Conservation (phyloP, 257 asterid genomes). For the Petrea volubilis region DNA sequence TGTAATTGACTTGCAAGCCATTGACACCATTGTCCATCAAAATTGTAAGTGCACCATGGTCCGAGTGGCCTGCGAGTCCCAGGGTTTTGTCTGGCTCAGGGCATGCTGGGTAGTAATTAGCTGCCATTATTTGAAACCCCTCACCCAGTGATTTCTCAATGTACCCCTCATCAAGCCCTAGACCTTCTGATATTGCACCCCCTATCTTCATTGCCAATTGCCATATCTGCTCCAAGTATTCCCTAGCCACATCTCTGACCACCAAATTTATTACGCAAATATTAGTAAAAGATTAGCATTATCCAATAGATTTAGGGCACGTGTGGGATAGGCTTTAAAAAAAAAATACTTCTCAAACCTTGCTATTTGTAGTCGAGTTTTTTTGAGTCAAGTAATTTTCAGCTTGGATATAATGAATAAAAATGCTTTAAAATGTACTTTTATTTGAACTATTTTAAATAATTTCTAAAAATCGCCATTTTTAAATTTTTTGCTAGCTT, state of each 20-base stretch:
- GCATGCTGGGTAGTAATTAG: constrained; percentile 60
- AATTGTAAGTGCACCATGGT: constrained; percentile 60
- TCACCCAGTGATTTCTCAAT: constrained; percentile 42
- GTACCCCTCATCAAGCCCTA: constrained; percentile 45
- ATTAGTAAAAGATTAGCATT: not conserved
- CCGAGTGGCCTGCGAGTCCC: constrained; percentile 63
- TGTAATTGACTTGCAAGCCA: constrained; percentile 58
- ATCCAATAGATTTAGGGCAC: no score
- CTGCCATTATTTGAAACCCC: constrained; percentile 50
- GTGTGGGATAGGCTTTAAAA: no score
- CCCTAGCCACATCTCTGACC: constrained; percentile 41
- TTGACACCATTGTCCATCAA: constrained; percentile 55
- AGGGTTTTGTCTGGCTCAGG: constrained; percentile 64
- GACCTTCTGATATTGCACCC: constrained; percentile 52
- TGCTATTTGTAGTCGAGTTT: no score
- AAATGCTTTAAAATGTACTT: no score
- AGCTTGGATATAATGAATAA: no score
- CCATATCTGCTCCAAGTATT: constrained; percentile 48
- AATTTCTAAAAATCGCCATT: no score
- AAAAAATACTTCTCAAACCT: no score
- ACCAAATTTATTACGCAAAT: not conserved
- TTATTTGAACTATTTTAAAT: no score
- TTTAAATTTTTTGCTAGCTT: no score
- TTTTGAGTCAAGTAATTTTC: no score
- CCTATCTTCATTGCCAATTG: constrained; percentile 31